Evolutionary conservation across 257 asterid species (phyloP).

Genomic region (Jacaranda copaia): DNA sequence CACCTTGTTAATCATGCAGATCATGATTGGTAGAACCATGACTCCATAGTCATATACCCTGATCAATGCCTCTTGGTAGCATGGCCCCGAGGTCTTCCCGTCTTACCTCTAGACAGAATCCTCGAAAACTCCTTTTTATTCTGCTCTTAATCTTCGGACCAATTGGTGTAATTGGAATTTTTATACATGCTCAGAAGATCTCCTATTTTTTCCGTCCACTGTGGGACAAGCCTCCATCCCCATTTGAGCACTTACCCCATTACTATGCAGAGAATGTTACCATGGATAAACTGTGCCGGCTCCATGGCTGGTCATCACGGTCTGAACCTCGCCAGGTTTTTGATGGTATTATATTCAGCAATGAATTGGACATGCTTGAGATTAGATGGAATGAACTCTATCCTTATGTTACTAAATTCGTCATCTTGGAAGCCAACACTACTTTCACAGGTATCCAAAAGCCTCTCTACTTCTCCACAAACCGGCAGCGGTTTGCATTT

Average conservation of each 20-base stretch:
- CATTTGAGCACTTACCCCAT: constrained; percentile 74
- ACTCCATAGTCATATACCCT: constrained; percentile 30
- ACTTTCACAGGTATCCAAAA: constrained; percentile 91
- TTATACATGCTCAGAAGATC: constrained; percentile 56
- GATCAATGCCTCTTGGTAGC: constrained; percentile 36
- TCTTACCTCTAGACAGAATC: constrained; percentile 49
- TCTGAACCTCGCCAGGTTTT: constrained; percentile 81
- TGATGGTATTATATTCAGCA: constrained; percentile 86
- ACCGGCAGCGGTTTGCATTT: constrained; percentile 68
- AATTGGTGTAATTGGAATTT: constrained; percentile 45
- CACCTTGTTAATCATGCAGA: constrained; percentile 48
- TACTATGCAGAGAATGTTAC: constrained; percentile 92
- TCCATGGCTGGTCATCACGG: constrained; percentile 87
- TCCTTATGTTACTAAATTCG: constrained; percentile 75
- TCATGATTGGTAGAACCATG: constrained; percentile 43
- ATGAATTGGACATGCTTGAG: constrained; percentile 89
- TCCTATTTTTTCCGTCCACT: constrained; percentile 92
- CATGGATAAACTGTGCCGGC: constrained; percentile 72
- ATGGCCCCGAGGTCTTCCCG: constrained; percentile 68
- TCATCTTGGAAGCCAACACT: constrained; percentile 87
- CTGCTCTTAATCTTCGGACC: constrained; percentile 57
- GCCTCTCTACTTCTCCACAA: constrained; percentile 68
- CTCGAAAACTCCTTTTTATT: constrained; percentile 45
- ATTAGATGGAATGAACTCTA: constrained; percentile 85
- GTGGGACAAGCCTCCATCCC: constrained; percentile 88